These are phyloP conservation scores for Volvox africanus DNA, from an alignment of 139 green algal species.

Conservation along the genomic window DNA sequence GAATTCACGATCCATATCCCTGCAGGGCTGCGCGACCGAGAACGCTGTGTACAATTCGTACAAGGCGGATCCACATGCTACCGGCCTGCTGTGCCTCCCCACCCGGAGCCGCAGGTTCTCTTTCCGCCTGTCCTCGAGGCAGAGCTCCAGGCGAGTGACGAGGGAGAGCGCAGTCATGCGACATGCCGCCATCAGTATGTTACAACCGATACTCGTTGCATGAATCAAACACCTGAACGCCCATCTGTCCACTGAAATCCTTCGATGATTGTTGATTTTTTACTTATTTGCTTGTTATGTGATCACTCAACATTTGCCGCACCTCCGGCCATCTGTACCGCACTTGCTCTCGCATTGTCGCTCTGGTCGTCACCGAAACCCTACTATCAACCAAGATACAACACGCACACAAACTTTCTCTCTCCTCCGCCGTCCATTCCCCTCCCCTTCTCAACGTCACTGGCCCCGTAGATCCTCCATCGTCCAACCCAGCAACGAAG, in stretches of 20 bases:
- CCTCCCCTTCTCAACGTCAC: background rate
- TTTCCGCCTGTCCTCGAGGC: slow-evolving; percentile 10
- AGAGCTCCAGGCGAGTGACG: slow-evolving; percentile 1
- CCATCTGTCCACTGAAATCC: background rate
- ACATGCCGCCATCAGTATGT: background rate
- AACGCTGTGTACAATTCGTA: background rate
- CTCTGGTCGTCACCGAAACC: background rate
- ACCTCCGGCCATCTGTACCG: too few species aligned
- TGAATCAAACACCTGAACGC: background rate
- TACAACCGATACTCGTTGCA: background rate
- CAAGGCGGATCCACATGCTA: background rate
- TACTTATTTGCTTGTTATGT: too few species aligned
- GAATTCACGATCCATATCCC: background rate
- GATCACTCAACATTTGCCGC: too few species aligned
- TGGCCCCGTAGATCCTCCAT: background rate
- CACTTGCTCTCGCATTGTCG: too few species aligned
- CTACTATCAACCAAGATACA: background rate
- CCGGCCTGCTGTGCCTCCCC: background rate
- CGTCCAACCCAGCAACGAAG: background rate
- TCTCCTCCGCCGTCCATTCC: background rate
- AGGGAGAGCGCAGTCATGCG: background rate
- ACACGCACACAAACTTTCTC: background rate
- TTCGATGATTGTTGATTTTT: too few species aligned
- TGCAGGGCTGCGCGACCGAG: background rate
- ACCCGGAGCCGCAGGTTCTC: slow-evolving; percentile 8